Conservation (phyloP, 2,329 filamentous ascomycete genomes). For the Nothomitra cinnamomea region DNA sequence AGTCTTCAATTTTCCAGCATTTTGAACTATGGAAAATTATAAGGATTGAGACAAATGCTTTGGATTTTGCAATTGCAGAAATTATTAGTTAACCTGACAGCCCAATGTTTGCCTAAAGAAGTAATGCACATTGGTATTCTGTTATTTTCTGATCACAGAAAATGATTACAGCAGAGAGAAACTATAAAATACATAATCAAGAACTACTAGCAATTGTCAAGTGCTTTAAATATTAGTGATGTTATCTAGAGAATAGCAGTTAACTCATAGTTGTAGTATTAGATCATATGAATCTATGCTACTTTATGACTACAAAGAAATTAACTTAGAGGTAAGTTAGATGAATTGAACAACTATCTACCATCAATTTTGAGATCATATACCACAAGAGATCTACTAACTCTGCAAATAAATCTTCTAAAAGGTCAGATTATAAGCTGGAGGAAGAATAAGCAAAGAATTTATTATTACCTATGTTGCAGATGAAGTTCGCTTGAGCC, state of each 20-base stretch:
- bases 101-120: not conserved
- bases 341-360: constrained; percentile 14
- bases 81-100: constrained; percentile 9
- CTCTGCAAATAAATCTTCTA: constrained; percentile 11
- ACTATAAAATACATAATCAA: constrained; percentile 8
- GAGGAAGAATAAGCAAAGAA: not conserved
- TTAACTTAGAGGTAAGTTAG: constrained; percentile 15
- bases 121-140: constrained; percentile 1
- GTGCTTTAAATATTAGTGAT: constrained; percentile 15
- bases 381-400: constrained; percentile 12
- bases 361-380: constrained; percentile 15
- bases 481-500: not conserved
- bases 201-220: constrained; percentile 11
- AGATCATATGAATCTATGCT: constrained; percentile 16
- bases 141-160: constrained; percentile 10
- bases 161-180: constrained; percentile 12
- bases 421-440: constrained; percentile 4
- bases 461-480: not conserved
- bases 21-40: constrained; percentile 9
- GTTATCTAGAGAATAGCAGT: constrained; percentile 12
- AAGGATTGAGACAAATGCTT: constrained; percentile 13
- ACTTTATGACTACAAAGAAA: constrained; percentile 15
- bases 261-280: constrained; percentile 8
- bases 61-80: constrained; percentile 9
- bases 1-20: constrained; percentile 9